Percentiles rank a stretch among this genome's conserved stretches.
Evolutionary conservation across 306 rosid genomes (phyloP).

Genomic region (Begonia loranthoides): DNA sequence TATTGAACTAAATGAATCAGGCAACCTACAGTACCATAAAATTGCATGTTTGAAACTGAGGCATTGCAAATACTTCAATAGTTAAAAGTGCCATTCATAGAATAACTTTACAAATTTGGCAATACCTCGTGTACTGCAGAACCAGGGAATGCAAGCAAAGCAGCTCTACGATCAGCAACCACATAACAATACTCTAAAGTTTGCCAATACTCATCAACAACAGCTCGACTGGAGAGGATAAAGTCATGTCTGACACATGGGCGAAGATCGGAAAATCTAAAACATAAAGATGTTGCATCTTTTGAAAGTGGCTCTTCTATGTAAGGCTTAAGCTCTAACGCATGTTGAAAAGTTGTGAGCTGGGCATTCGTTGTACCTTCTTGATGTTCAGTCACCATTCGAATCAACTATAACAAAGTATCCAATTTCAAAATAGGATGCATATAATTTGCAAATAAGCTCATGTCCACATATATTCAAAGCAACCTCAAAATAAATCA

Average conservation of each 20-base stretch:
- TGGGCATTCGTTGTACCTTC: conserved; percentile 26
- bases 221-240: conserved; percentile 54
- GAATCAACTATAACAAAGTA: conserved; percentile 57
- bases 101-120: no score
- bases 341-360: conserved; percentile 35
- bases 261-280: conserved; percentile 57
- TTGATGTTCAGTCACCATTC: conserved; percentile 37
- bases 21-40: no score
- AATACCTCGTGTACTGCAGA: conserved; percentile 76
- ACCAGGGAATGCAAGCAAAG: conserved; percentile 88
- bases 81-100: no score
- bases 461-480: no score
- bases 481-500: no score
- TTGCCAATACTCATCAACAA: conserved; percentile 85
- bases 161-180: conserved; percentile 66
- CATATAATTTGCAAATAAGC: no score
- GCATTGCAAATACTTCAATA: no score
- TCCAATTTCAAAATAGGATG: conserved; percentile 3
- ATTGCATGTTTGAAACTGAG: no score
- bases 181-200: conserved; percentile 81
- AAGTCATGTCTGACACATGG: conserved; percentile 97
- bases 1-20: background rate
- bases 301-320: conserved; percentile 83
- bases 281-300: conserved; percentile 39
- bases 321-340: conserved; percentile 82